Evolutionary conservation across 2,329 filamentous ascomycete species (phyloP).

Genomic region (Colletotrichum euphorbiae): DNA sequence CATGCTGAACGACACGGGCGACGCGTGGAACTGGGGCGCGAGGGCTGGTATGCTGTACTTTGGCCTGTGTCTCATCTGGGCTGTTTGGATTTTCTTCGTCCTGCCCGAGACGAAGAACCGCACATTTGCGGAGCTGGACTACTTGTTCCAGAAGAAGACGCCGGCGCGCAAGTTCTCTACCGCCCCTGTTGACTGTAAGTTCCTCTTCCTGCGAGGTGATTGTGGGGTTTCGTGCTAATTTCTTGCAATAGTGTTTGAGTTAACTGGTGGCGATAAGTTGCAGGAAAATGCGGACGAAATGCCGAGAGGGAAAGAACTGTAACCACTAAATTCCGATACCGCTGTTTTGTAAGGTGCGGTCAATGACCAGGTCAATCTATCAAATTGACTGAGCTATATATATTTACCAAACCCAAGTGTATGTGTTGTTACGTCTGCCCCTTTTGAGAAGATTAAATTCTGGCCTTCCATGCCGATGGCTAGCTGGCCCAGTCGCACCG

Average conservation of each 20-base stretch:
- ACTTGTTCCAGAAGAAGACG: slow-evolving; percentile 55
- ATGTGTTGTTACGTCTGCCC: too few species aligned
- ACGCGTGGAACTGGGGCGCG: slow-evolving; percentile 52
- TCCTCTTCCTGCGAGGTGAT: too few species aligned
- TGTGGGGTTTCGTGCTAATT: neutral
- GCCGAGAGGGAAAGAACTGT: neutral
- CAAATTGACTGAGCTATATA: too few species aligned
- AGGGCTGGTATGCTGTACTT: slow-evolving; percentile 52
- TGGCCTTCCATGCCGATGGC: too few species aligned
- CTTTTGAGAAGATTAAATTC: too few species aligned
- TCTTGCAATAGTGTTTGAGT: neutral
- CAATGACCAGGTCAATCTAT: too few species aligned
- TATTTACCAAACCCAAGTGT: too few species aligned
- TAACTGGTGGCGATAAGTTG: neutral
- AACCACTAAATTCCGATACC: too few species aligned
- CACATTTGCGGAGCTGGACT: slow-evolving; percentile 60
- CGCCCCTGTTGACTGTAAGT: slow-evolving; percentile 47
- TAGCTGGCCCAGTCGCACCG: too few species aligned
- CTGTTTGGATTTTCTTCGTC: slow-evolving; percentile 57
- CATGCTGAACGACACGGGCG: slow-evolving; percentile 46
- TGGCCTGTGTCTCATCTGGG: slow-evolving; percentile 54
- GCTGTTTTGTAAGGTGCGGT: too few species aligned
- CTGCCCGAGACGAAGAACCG: slow-evolving; percentile 59
- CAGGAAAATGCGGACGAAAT: neutral
- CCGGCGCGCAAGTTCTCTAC: slow-evolving; percentile 50